Conservation (phyloP, 257 asterid genomes). For the Thymus quinquecostatus region DNA sequence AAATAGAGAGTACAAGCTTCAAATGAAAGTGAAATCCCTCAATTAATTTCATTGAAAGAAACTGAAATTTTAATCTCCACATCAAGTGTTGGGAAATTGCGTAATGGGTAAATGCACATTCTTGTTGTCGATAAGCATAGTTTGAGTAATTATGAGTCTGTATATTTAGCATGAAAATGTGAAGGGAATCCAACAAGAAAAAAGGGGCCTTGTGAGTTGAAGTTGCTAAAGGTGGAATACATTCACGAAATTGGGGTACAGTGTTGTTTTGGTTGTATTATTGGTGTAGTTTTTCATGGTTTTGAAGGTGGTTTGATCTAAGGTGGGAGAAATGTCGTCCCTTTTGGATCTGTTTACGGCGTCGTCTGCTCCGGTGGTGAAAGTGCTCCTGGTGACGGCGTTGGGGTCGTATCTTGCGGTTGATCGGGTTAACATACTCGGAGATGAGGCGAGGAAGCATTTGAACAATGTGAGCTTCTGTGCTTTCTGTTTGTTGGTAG, state of each 20-base stretch:
- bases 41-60: not conserved
- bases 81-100: conserved; percentile 13
- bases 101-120: not conserved
- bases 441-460: conserved; percentile 82
- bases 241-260: not conserved
- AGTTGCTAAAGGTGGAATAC: conserved; percentile 7
- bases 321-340: conserved; percentile 51
- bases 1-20: not conserved
- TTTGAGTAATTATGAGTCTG: not conserved
- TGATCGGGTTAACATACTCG: conserved; percentile 59
- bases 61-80: too few species aligned
- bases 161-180: not conserved
- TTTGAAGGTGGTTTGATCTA: not conserved
- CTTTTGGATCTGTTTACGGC: conserved; percentile 66
- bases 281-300: not conserved
- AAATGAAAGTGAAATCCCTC: conserved; percentile 6
- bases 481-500: not conserved
- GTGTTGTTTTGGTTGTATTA: not conserved
- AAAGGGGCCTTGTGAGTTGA: not conserved
- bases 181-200: conserved; percentile 2
- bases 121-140: conserved; percentile 11
- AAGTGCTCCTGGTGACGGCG: conserved; percentile 79
- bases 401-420: conserved; percentile 76
- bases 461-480: conserved; percentile 62
- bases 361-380: conserved; percentile 75